Evolutionary conservation across 2,329 filamentous ascomycete genomes (phyloP).

Genomic region (Apiospora malaysiana): DNA sequence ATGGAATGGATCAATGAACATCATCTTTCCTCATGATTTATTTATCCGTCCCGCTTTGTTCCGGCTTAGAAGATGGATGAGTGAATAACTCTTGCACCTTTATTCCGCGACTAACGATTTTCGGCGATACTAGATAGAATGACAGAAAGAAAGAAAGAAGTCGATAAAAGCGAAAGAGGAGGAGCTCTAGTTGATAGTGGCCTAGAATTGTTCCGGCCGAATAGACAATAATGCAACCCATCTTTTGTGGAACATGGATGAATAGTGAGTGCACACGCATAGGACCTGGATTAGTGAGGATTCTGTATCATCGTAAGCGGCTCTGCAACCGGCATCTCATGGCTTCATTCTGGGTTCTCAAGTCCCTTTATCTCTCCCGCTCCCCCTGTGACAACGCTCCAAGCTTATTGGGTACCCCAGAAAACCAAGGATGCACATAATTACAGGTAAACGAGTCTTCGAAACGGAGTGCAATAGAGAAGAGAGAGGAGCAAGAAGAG

Average conservation of each 20-base stretch:
- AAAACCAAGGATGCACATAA: too few species aligned
- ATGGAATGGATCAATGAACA: slow-evolving; percentile 14
- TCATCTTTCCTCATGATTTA: slow-evolving; percentile 9
- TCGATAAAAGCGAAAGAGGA: neutral
- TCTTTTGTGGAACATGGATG: too few species aligned
- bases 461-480: too few species aligned
- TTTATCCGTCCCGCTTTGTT: neutral
- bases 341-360: too few species aligned
- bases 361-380: too few species aligned
- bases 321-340: too few species aligned
- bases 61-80: neutral
- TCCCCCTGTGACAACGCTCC: too few species aligned
- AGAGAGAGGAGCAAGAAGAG: too few species aligned
- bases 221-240: neutral
- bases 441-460: too few species aligned
- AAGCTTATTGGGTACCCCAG: too few species aligned
- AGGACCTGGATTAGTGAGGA: neutral
- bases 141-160: neutral
- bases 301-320: neutral
- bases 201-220: neutral
- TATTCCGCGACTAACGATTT: neutral
- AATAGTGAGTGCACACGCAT: neutral
- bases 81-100: neutral
- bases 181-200: neutral
- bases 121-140: neutral